Evolutionary conservation across 164 flowering plant genomes (phyloP).

Genomic region (Cinnamomum chago): DNA sequence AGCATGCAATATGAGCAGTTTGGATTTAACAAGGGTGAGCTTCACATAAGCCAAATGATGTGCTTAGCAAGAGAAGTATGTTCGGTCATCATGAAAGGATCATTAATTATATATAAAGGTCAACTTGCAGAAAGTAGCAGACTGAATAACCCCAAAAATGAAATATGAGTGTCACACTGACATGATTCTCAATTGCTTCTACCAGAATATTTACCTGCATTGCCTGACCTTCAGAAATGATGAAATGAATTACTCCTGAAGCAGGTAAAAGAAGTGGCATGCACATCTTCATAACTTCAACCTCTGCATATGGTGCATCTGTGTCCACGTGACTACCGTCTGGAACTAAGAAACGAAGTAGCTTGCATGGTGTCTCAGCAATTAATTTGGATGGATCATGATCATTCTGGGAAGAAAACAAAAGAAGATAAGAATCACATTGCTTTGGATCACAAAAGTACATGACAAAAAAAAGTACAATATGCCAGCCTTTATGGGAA

Average conservation of each 20-base stretch:
- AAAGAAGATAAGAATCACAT: constrained; percentile 5
- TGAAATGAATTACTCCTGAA: constrained; percentile 78
- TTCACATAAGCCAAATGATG: too few relatives aligned
- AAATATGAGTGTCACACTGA: background rate
- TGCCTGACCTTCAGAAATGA: constrained; percentile 97
- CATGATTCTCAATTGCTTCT: background rate
- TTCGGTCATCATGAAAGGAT: too few relatives aligned
- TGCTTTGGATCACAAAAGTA: background rate
- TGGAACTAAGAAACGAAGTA: constrained; percentile 74
- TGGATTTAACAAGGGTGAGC: too few relatives aligned
- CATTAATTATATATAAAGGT: too few relatives aligned
- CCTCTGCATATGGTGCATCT: constrained; percentile 96
- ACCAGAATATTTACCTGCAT: constrained; percentile 67
- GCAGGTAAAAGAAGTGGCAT: constrained; percentile 99
- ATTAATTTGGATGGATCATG: constrained; percentile 98
- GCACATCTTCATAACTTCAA: constrained; percentile 99
- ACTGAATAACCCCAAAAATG: background rate
- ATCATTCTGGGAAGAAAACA: constrained; percentile 61
- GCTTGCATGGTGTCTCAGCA: constrained; percentile 99
- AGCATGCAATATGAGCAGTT: too few relatives aligned
- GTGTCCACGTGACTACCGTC: constrained; percentile 91
- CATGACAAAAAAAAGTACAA: background rate
- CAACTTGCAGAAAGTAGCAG: background rate
- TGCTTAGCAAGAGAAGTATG: too few relatives aligned
- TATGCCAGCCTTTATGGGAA: too few relatives aligned